Evolutionary conservation across 306 rosid genomes (phyloP).

Genomic region (Citrullus colocynthis): DNA sequence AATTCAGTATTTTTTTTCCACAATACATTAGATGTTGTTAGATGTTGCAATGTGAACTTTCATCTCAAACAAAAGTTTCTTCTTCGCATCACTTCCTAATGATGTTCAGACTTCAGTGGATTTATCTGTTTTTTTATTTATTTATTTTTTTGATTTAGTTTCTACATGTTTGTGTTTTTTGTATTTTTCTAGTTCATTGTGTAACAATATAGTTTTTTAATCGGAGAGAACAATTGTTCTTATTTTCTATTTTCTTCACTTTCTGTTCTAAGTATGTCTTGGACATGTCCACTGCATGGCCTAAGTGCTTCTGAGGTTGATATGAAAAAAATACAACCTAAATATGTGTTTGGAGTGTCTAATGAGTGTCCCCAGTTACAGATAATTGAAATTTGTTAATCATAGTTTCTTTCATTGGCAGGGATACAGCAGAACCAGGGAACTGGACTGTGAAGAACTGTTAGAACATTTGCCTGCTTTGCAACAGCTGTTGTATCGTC

Average conservation of each 20-base stretch:
- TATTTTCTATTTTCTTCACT: not conserved
- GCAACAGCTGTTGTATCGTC: conserved; percentile 85
- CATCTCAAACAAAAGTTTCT: not conserved
- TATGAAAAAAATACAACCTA: not conserved
- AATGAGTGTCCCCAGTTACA: not conserved
- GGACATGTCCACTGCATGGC: not conserved
- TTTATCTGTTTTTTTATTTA: not conserved
- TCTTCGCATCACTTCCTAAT: not conserved
- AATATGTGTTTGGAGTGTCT: not conserved
- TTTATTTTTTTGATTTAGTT: not conserved
- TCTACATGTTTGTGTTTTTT: not conserved
- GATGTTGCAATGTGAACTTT: not conserved
- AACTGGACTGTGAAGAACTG: conserved; percentile 80
- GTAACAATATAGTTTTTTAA: not conserved
- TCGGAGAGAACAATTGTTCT: not conserved
- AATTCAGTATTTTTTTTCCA: not conserved
- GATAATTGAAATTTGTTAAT: not conserved
- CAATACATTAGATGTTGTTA: not conserved
- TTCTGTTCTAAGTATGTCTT: not conserved
- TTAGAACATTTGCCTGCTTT: conserved; percentile 95
- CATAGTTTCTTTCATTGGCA: conserved; percentile 25
- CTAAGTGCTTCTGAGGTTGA: not conserved
- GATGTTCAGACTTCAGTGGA: not conserved
- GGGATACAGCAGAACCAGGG: conserved; percentile 94
- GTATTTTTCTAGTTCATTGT: not conserved